Conservation (phyloP, 2,329 filamentous ascomycete species). For the Rhynchosporium agropyri region DNA sequence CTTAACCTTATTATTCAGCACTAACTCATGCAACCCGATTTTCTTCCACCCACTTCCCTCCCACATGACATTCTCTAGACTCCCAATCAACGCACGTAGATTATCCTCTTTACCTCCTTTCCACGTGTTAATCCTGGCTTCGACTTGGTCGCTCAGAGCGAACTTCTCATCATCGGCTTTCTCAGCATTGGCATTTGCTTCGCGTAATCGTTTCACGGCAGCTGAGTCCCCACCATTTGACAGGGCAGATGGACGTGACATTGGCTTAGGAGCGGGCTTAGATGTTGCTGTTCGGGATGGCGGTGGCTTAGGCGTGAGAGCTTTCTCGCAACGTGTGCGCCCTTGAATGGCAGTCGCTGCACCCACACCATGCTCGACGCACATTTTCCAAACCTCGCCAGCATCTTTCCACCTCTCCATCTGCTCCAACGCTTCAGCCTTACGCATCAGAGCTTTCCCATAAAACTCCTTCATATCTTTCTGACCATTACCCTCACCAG, state of each 20-base stretch:
- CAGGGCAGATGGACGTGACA: conserved; percentile 49
- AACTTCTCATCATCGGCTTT: conserved; percentile 91
- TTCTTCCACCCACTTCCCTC: conserved; percentile 94
- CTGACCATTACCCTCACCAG: conserved; percentile 58
- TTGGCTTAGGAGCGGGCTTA: conserved; percentile 49
- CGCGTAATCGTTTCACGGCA: conserved; percentile 80
- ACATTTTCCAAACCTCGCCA: conserved; percentile 75
- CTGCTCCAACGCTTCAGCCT: conserved; percentile 93
- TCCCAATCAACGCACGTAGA: conserved; percentile 81
- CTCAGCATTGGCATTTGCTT: conserved; percentile 83
- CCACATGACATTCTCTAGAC: conserved; percentile 89
- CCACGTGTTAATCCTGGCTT: conserved; percentile 78
- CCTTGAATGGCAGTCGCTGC: conserved; percentile 82
- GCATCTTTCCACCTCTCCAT: conserved; percentile 94
- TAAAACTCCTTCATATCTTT: conserved; percentile 94
- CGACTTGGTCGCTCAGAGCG: conserved; percentile 81
- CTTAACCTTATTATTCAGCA: conserved; percentile 94
- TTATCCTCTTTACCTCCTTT: conserved; percentile 92
- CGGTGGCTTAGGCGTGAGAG: conserved; percentile 70
- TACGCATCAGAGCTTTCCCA: conserved; percentile 89
- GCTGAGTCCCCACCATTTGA: conserved; percentile 56
- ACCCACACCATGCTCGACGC: conserved; percentile 84
- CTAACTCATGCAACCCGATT: conserved; percentile 88
- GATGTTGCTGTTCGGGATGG: conserved; percentile 49
- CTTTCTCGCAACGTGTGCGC: conserved; percentile 85